A percentile compares a stretch with the other conserved stretches of the same genome.
phyloP scores from a whole-genome alignment of 768 basidiomycete genomes.

The Tricholoma bakamatsutake region DNA sequence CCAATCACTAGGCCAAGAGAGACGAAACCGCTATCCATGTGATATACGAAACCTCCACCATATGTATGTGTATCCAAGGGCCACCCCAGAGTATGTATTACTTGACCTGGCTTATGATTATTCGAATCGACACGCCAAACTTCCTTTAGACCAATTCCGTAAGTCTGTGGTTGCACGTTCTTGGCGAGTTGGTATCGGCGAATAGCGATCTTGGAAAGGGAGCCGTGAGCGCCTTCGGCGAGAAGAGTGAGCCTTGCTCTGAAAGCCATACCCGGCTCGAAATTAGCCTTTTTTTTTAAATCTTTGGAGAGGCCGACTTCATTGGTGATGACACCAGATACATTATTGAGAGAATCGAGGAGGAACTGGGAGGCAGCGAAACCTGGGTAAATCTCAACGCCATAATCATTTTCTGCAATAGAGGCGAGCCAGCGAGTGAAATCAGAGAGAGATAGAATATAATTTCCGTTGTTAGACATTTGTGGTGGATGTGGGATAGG shows the following conservation, averaged over 20 bases:
- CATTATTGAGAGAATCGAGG: conserved; percentile 45
- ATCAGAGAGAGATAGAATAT: conserved; percentile 82
- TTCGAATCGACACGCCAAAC: conserved; percentile 83
- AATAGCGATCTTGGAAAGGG: conserved; percentile 75
- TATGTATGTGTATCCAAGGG: conserved; percentile 80
- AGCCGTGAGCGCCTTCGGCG: conserved; percentile 94
- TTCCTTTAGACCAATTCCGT: conserved; percentile 94
- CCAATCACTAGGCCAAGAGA: conserved; percentile 90
- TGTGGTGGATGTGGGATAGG: conserved; percentile 96
- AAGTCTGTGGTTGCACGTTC: conserved; percentile 81
- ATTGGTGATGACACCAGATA: conserved; percentile 83
- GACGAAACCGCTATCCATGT: conserved; percentile 90
- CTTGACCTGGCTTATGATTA: conserved; percentile 63
- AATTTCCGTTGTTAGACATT: conserved; percentile 93
- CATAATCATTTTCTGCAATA: conserved; percentile 72
- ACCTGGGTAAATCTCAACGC: conserved; percentile 95
- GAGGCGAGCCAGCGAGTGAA: conserved; percentile 86
- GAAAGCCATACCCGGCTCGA: conserved; percentile 97
- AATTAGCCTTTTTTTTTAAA: conserved; percentile 73
- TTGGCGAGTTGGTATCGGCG: conserved; percentile 68
- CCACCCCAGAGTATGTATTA: conserved; percentile 95
- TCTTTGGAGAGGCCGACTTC: conserved; percentile 87
- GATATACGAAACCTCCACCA: conserved; percentile 93
- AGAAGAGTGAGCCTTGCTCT: conserved; percentile 86
- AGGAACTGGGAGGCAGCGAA: conserved; percentile 89